A percentile compares a stretch with the other conserved stretches of the same genome.
phyloP scores from a whole-genome alignment of 2,329 filamentous ascomycete species.

The Colletotrichum chrysophilum region DNA sequence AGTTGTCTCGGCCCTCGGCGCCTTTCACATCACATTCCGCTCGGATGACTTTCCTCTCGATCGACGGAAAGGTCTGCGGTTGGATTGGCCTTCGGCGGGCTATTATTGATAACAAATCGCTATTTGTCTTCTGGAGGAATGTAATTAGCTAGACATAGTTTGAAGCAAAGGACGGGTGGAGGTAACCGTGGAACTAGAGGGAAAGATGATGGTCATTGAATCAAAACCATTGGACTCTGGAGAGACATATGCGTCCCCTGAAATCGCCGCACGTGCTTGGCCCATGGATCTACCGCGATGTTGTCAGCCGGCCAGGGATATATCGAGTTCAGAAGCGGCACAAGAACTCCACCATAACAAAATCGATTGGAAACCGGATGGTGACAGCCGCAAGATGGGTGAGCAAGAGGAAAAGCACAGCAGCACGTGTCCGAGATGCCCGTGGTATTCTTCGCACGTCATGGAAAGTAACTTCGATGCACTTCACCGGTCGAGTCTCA shows the following conservation, averaged over 20 bases:
- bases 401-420: not conserved
- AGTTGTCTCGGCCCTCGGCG: not conserved
- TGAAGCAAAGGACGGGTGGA: not conserved
- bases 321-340: not conserved
- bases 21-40: not conserved
- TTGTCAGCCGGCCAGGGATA: constrained; percentile 11
- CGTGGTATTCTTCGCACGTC: not conserved
- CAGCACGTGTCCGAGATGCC: not conserved
- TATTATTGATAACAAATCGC: not conserved
- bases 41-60: not conserved
- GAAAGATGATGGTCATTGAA: not conserved
- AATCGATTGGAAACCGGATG: not conserved
- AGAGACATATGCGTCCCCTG: not conserved
- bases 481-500: not conserved
- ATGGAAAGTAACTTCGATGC: not conserved
- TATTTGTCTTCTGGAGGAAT: not conserved
- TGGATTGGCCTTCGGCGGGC: not conserved
- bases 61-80: not conserved
- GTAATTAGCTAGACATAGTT: not conserved
- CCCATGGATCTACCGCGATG: not conserved
- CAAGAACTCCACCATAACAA: not conserved
- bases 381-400: not conserved
- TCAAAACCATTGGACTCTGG: not conserved
- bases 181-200: not conserved
- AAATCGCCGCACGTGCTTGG: not conserved